Conservation (phyloP, 192 early-diverging fungal species). For the Coemansia sp. region DNA sequence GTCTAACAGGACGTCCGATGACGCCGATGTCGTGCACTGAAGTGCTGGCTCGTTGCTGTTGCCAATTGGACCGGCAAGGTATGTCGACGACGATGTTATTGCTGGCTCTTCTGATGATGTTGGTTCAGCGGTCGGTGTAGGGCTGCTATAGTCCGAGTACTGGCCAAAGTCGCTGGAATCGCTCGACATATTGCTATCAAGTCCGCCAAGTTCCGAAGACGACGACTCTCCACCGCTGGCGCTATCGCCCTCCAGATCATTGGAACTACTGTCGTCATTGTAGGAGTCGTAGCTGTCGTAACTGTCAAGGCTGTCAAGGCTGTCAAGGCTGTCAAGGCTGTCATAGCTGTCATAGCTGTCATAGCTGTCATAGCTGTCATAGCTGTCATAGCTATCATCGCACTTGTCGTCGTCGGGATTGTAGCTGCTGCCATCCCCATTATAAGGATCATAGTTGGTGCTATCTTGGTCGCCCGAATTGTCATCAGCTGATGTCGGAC, state of each 20-base stretch:
- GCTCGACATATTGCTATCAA: no score
- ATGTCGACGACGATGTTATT: neutral
- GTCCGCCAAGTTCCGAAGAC: neutral
- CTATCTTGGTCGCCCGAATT: neutral
- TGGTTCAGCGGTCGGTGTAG: neutral
- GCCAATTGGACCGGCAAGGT: neutral
- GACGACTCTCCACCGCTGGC: neutral
- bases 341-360: no score
- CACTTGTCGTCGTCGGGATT: neutral
- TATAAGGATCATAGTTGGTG: neutral
- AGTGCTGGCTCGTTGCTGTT: constrained; percentile 2
- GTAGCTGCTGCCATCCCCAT: neutral
- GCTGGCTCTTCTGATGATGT: neutral
- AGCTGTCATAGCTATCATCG: neutral
- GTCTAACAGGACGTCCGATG: neutral
- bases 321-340: no score
- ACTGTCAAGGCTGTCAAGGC: no score
- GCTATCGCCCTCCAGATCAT: no score
- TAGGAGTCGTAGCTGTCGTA: no score
- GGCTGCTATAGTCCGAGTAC: no score
- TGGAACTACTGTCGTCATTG: neutral
- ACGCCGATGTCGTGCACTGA: neutral
- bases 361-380: no score
- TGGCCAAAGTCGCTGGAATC: no score
- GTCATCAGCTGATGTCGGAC: neutral